These are phyloP conservation scores for Colletotrichum limetticola DNA, from an alignment of 2,329 filamentous ascomycete genomes.

Conservation along the genomic window DNA sequence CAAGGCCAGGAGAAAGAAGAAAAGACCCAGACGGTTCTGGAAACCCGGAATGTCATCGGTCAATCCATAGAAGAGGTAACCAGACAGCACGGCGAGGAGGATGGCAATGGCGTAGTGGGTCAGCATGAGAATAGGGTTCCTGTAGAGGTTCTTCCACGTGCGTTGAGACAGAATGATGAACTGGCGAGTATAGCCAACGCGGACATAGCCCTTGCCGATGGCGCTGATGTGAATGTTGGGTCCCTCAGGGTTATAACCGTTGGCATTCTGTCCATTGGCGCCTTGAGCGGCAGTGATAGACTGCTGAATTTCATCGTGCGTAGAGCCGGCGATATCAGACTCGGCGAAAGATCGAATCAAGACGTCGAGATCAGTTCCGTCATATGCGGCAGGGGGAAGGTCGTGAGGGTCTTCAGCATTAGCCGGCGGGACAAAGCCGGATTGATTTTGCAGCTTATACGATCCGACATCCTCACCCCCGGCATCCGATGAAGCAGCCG, in stretches of 20 bases:
- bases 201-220: slow-evolving; percentile 83
- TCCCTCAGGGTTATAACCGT: slow-evolving; percentile 58
- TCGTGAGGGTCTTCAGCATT: slow-evolving; percentile 77
- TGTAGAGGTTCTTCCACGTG: slow-evolving; percentile 97
- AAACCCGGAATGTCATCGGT: slow-evolving; percentile 97
- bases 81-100: slow-evolving; percentile 90
- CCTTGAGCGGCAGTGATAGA: slow-evolving; percentile 72
- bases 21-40: slow-evolving; percentile 95
- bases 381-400: slow-evolving; percentile 67
- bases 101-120: slow-evolving; percentile 99
- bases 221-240: slow-evolving; percentile 64
- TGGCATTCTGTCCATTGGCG: slow-evolving; percentile 73
- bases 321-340: slow-evolving; percentile 80
- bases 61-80: slow-evolving; percentile 94
- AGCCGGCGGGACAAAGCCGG: slow-evolving; percentile 61
- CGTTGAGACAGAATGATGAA: slow-evolving; percentile 90
- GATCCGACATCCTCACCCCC: slow-evolving; percentile 61
- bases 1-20: slow-evolving; percentile 95
- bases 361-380: slow-evolving; percentile 82
- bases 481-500: slow-evolving; percentile 70
- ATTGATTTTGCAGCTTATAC: slow-evolving; percentile 62
- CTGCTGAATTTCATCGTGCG: slow-evolving; percentile 81
- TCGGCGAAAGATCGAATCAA: slow-evolving; percentile 80
- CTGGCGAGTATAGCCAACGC: slow-evolving; percentile 82
- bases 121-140: slow-evolving; percentile 97